Base-by-base conservation (phyloP, 2,329 filamentous ascomycete genomes). In the Chaetomium globosum region DNA sequence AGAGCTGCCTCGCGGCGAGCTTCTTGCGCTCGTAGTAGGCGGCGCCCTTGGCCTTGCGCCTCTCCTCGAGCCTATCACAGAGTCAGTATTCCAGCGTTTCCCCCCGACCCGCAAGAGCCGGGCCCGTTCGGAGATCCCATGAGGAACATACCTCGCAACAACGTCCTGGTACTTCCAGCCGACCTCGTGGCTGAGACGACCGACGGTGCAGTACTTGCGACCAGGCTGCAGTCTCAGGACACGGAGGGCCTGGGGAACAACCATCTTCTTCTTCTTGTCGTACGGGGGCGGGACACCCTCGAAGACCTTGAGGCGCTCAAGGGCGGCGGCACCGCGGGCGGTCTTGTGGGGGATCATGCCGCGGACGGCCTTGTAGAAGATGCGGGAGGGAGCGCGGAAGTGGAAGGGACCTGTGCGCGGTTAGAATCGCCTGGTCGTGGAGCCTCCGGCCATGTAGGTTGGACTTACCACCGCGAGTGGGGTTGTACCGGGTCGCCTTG, bases 341-440 rank as follows among this genome's bases (percentile, higher is more conserved):
- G 95, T 99, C 92, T 99, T 99, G 92, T 99, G 95, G 79, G 95
- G 95, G 75, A 99, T 96, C 95, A 99, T 99, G 82, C 95, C 95
- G 82, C 95, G 94, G 84, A 99, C 92, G 80, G 95, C 93, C 91
- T 97, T 97, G 91, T 97, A 99, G 90, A 99, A 97, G 87, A 99
- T 97, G 84, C 96, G 91, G 77, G 93, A 96, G 72, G 95, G 95
- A 76, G 94, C 93, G 81, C 95, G 95, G 93, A 97, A 98, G 86
- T 99, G 95, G 93, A 98, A 99, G 83, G 95, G 95, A 86, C 94
- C 90, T 93, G 77, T 67, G 64, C 57, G 71, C 72, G 75, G 75
- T 83, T 74, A 82, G 78, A 76, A 65, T 68, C 33, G 55, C 89
- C 85, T 87, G 74, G 64, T 56, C 63, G 58, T 59, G 58, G 60